phyloP scores from a whole-genome alignment of 345 rosid genomes.

The Syzygium aqueum region DNA sequence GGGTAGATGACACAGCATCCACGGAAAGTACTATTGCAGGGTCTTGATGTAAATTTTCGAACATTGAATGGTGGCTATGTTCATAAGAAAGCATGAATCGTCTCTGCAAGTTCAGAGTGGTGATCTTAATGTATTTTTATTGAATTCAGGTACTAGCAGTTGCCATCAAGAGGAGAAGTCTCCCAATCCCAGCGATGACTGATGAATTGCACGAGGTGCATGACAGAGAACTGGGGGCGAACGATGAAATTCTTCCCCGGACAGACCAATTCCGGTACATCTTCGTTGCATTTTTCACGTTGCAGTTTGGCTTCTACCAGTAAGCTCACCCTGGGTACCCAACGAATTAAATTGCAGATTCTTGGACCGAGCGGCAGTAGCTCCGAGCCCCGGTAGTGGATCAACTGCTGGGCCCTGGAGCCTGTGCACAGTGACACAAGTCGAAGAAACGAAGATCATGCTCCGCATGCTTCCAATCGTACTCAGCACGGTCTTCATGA shows the following conservation, averaged over 20 bases:
- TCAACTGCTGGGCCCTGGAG: slow-evolving; percentile 35
- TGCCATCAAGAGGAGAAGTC: slow-evolving; percentile 25
- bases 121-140: neutral
- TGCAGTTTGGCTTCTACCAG: neutral
- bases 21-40: neutral
- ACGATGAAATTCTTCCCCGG: slow-evolving; percentile 27
- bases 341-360: slow-evolving; percentile 12
- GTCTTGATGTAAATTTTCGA: neutral
- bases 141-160: slow-evolving; percentile 36
- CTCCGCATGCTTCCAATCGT: slow-evolving; percentile 48
- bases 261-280: slow-evolving; percentile 48
- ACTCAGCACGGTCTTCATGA: slow-evolving; percentile 56
- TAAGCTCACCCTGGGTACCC: neutral
- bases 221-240: slow-evolving; percentile 23
- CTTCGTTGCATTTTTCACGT: neutral
- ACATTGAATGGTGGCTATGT: neutral
- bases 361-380: slow-evolving; percentile 46
- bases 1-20: neutral
- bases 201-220: slow-evolving; percentile 36
- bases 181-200: slow-evolving; percentile 27
- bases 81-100: neutral
- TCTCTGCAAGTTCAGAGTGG: neutral
- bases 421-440: slow-evolving; percentile 48
- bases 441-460: slow-evolving; percentile 56
- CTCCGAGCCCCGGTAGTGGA: neutral